Evolutionary conservation across 768 basidiomycete species (phyloP).

Genomic region (Hericium rajendrae): DNA sequence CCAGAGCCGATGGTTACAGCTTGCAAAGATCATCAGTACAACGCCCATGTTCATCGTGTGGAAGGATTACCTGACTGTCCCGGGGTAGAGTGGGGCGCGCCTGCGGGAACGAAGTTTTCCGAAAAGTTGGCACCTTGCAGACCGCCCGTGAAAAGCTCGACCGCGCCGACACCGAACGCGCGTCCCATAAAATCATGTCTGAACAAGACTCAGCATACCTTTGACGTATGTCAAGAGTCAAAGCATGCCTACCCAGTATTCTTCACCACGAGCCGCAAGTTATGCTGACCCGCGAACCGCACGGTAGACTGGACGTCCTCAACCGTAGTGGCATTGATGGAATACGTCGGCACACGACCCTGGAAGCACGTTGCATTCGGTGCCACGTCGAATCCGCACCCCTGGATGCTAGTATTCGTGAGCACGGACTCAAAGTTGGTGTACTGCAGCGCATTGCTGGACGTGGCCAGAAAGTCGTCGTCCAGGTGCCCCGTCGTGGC

Average conservation of each 20-base stretch:
- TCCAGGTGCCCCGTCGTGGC: background rate
- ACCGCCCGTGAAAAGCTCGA: background rate
- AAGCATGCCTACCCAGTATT: slow-evolving; percentile 14
- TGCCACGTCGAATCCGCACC: background rate
- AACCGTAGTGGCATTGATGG: background rate
- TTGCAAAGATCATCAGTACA: background rate
- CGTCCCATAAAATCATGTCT: background rate
- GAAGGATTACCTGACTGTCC: background rate
- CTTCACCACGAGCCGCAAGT: slow-evolving; percentile 28
- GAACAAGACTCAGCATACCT: background rate
- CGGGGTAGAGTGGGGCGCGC: slow-evolving; percentile 5
- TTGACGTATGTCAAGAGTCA: background rate
- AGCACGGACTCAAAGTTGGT: background rate
- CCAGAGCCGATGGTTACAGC: slow-evolving; percentile 29
- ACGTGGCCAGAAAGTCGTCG: background rate
- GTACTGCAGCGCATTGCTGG: background rate
- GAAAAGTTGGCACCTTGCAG: background rate
- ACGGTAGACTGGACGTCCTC: slow-evolving; percentile 27
- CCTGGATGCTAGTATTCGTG: background rate
- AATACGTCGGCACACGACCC: background rate
- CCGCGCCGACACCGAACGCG: background rate
- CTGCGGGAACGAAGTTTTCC: slow-evolving; percentile 12
- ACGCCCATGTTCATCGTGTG: no score
- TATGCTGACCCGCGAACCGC: slow-evolving; percentile 26
- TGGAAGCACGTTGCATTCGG: background rate